Evolutionary conservation across 306 rosid species (phyloP).

Genomic region (Abrus precatorius): DNA sequence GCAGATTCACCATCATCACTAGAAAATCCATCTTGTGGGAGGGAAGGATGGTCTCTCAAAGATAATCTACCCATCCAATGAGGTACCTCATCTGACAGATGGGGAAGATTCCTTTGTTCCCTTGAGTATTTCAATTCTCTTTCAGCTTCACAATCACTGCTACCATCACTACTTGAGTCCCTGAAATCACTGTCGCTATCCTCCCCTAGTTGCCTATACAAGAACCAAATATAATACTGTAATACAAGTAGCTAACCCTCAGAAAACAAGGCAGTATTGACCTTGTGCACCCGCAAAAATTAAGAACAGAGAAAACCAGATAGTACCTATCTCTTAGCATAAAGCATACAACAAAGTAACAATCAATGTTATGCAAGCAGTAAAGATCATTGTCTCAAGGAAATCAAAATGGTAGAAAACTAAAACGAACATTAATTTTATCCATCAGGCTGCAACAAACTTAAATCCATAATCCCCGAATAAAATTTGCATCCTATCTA

Average conservation of each 20-base stretch:
- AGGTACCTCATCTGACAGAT: slow-evolving; percentile 54
- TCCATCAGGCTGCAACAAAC: slow-evolving; percentile 1
- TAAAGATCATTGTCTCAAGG: neutral
- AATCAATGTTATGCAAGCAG: neutral
- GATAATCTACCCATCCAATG: slow-evolving; percentile 65
- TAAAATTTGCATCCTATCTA: neutral
- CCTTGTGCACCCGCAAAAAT: neutral
- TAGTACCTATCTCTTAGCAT: slow-evolving; percentile 2
- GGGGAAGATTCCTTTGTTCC: slow-evolving; percentile 61
- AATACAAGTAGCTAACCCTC: neutral
- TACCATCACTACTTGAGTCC: slow-evolving; percentile 92
- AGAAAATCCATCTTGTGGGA: slow-evolving; percentile 74
- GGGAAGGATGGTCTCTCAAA: slow-evolving; percentile 64
- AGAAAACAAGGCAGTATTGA: neutral
- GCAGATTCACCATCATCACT: slow-evolving; percentile 85
- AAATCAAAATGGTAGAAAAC: slow-evolving; percentile 5
- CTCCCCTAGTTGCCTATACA: slow-evolving; percentile 73
- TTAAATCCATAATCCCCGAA: slow-evolving; percentile 7
- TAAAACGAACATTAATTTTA: neutral
- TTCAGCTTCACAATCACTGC: slow-evolving; percentile 79
- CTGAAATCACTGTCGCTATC: slow-evolving; percentile 89
- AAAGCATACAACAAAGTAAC: slow-evolving; percentile 9
- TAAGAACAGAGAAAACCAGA: neutral
- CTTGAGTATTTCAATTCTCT: slow-evolving; percentile 56
- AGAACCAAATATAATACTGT: slow-evolving; percentile 38